Base-by-base conservation (phyloP, 306 rosid species). In the Lathyrus aphaca region DNA sequence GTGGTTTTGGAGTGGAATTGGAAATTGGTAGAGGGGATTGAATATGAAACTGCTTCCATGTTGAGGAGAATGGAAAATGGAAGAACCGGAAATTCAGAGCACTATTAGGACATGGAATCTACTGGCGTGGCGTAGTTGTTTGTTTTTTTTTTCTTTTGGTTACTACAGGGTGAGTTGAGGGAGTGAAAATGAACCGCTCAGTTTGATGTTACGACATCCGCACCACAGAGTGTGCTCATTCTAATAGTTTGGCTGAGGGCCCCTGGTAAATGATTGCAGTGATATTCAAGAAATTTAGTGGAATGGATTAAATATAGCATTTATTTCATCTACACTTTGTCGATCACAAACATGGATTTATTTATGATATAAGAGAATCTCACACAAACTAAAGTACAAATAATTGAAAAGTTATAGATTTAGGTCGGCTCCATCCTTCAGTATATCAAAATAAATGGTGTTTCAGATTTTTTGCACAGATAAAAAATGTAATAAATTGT, bases 191-290 rank as follows among this genome's bases (percentile, higher is more conserved):
- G 67, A 64, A 69, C 68, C 63, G 19, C 27, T 77, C 72, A 74
- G 74, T n/a, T 71, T 19, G 44, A 64, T 66, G 65, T 81, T 29
- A 74, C 40, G 78, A 64, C 82, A 73, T 79, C 82, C 69, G 37
- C 84, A 73, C 78, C 89, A 77, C 91, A 86, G 15, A 7, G 64
- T 84, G 85, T 78, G 66, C 82, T 77, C 87, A 80, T 83, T 67
- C 58, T 49, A 38, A n/a, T 15, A 14, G 3, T 46, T 43, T 53
- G 9, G 35, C 11, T n/a, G n/a, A n/a, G n/a, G 64, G 30, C 23
- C 72, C 6, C 42, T 5, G 27, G 49, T 14, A 49, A 30, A 66
- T 66, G 35, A 30, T 30, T 30, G 7, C 6, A 30, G 35, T 30
- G 35, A 30, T 0, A 30, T 4, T 30, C 35, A 30, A 30, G 35